Evolutionary conservation across 2,329 filamentous ascomycete genomes (phyloP), one percentile per base, ranked within the genome.

Genomic region (Rhynchosporium agropyri): DNA sequence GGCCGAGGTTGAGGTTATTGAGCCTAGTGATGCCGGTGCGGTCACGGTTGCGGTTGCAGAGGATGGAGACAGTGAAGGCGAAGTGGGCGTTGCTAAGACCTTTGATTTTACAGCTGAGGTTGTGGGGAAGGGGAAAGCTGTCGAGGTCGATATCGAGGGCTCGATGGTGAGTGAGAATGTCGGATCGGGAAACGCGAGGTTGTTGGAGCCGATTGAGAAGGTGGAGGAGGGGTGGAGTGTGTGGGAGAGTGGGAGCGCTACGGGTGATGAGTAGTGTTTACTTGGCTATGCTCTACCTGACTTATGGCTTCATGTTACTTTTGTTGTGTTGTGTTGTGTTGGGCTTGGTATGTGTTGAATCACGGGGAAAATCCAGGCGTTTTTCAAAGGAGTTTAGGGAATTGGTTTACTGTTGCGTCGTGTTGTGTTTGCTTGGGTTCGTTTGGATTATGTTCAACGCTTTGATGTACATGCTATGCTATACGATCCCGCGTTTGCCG

Each of bases 161-260:
- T 74, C 80, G 59, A 78, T 78, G 70, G 66, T 75, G 68, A 72
- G 79, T 51, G 68, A 70, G 40, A 73, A 72, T 62, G 67, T 68
- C 9, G 72, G 76, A 20, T 74, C 77, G 4, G 75, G 77, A 31
- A 76, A 78, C 58, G 81, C 82, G 2, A 78, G 81, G 1, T 70
- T 83, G 2, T 74, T 87, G 13, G 75, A 82, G 60, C 81, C 83
- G 0, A 79, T 88, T 4, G 83, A 87, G 59, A 85, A 83, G 53
- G 82, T 83, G 0, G 84, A 81, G 46, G 83, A 86, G 69, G 81
- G 76, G 72, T 85, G 90, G 70, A 86, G 89, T 69, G 80, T 91
- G 15, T 90, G 88, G 87, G 88, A 90, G 75, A 90, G 87, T 71
- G 82, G 80, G 31, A 89, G 86, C 74, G 81, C 83, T 31, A 84